Evolutionary conservation across 179 eudicot species (phyloP).

Genomic region (Vitellaria paradoxa): DNA sequence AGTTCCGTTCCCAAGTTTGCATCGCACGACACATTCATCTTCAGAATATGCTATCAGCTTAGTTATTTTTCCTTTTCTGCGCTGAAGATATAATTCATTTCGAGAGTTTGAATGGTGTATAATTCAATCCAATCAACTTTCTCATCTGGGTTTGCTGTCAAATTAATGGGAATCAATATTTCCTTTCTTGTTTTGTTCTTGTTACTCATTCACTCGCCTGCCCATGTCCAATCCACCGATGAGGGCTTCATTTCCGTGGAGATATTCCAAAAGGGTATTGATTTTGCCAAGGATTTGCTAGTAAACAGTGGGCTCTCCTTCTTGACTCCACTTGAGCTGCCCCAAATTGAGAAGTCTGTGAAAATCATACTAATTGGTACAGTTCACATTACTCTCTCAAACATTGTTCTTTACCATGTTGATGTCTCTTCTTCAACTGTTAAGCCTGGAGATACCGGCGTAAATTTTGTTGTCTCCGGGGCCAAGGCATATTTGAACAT

Average conservation of each 20-base stretch:
- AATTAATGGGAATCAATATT: constrained; percentile 17
- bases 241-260: constrained; percentile 45
- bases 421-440: constrained; percentile 35
- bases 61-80: not conserved
- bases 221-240: constrained; percentile 24
- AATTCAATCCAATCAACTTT: not conserved
- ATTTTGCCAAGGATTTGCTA: constrained; percentile 60
- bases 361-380: constrained; percentile 47
- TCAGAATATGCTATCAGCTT: no score
- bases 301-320: constrained; percentile 49
- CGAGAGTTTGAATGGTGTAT: not conserved
- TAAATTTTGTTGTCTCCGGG: constrained; percentile 49
- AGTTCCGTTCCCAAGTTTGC: not conserved
- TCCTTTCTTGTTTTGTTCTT: constrained; percentile 7
- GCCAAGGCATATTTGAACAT: constrained; percentile 45
- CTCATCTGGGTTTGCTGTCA: constrained; percentile 9
- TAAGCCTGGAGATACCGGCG: constrained; percentile 41
- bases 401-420: constrained; percentile 34
- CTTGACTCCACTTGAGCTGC: constrained; percentile 49
- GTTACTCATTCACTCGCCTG: constrained; percentile 10
- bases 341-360: constrained; percentile 35
- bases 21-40: not conserved
- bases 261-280: constrained; percentile 56
- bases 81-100: no score
- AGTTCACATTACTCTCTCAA: constrained; percentile 39